Conservation (phyloP, 2,329 filamentous ascomycete genomes). For the Clarireedia homoeocarpa region DNA sequence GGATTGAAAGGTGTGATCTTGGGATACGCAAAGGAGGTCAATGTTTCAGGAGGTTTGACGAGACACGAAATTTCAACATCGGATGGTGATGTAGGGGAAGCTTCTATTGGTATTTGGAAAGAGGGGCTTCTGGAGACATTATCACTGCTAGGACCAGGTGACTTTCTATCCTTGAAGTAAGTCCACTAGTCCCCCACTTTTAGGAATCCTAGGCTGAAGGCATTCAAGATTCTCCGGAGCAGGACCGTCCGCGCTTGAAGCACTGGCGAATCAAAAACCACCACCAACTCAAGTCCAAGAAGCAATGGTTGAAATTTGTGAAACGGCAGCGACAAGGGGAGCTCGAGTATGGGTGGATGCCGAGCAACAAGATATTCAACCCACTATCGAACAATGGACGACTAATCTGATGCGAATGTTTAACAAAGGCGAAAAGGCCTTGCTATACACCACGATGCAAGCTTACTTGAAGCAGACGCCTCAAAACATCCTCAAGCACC, state of each 20-base stretch:
- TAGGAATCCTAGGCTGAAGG: not conserved
- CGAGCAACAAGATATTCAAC: slow-evolving; percentile 45
- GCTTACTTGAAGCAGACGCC: slow-evolving; percentile 43
- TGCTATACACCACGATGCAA: slow-evolving; percentile 45
- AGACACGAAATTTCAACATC: not conserved
- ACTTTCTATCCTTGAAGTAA: slow-evolving; percentile 45
- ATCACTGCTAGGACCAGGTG: slow-evolving; percentile 41
- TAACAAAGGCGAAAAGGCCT: slow-evolving; percentile 36
- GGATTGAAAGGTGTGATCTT: slow-evolving; percentile 79
- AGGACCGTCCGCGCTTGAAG: slow-evolving; percentile 35
- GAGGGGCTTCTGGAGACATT: slow-evolving; percentile 45
- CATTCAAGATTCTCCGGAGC: slow-evolving; percentile 38
- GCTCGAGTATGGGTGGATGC: slow-evolving; percentile 44
- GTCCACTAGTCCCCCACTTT: slow-evolving; percentile 11
- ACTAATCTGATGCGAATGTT: slow-evolving; percentile 45
- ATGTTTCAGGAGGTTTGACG: not conserved
- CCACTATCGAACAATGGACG: slow-evolving; percentile 44
- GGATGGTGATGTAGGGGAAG: not conserved
- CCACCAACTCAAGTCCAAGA: slow-evolving; percentile 37
- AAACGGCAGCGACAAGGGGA: slow-evolving; percentile 16
- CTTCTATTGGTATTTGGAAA: slow-evolving; percentile 33
- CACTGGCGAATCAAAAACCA: slow-evolving; percentile 32
- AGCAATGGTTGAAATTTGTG: slow-evolving; percentile 30
- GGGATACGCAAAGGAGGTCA: slow-evolving; percentile 71
- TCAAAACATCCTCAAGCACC: slow-evolving; percentile 36